phyloP scores from a whole-genome alignment of 164 flowering plant genomes.

The Tinospora cordifolia region DNA sequence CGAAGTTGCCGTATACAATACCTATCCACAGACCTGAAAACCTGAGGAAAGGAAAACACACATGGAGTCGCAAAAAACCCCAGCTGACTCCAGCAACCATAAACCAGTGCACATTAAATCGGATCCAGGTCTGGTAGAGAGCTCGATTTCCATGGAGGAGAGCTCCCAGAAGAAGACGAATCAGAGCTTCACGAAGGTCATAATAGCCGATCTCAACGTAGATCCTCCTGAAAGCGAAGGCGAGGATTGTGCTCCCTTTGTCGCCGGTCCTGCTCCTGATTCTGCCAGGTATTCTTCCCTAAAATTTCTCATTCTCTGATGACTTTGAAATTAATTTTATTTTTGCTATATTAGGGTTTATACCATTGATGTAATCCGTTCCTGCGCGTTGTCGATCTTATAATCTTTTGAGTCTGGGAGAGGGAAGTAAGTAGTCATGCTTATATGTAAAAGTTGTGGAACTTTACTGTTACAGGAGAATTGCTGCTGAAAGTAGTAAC shows the following conservation, averaged over 20 bases:
- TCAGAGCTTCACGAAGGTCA: slow-evolving; percentile 26
- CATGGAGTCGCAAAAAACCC: slow-evolving; percentile 9
- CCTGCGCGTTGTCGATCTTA: neutral
- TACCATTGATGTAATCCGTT: neutral
- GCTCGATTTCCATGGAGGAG: slow-evolving; percentile 7
- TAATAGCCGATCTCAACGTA: slow-evolving; percentile 66
- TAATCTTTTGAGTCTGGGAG: neutral
- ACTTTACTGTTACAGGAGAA: too few relatives aligned
- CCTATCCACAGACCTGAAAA: too few relatives aligned
- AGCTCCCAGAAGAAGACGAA: slow-evolving; percentile 11
- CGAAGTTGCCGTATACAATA: too few relatives aligned
- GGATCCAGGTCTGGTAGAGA: slow-evolving; percentile 15
- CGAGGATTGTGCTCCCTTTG: slow-evolving; percentile 15
- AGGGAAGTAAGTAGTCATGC: neutral
- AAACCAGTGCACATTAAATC: slow-evolving; percentile 11
- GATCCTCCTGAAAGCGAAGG: slow-evolving; percentile 60
- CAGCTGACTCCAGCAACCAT: neutral
- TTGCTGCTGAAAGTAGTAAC: too few relatives aligned
- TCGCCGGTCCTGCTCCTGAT: slow-evolving; percentile 16
- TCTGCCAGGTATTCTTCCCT: slow-evolving; percentile 20
- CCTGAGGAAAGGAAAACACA: neutral
- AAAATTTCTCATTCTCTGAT: neutral
- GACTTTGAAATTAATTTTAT: neutral
- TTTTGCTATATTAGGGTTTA: neutral
- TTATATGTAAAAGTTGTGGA: too few relatives aligned